These are phyloP conservation scores for Brassica rapa DNA, from an alignment of 345 rosid genomes.

Conservation along the genomic window DNA sequence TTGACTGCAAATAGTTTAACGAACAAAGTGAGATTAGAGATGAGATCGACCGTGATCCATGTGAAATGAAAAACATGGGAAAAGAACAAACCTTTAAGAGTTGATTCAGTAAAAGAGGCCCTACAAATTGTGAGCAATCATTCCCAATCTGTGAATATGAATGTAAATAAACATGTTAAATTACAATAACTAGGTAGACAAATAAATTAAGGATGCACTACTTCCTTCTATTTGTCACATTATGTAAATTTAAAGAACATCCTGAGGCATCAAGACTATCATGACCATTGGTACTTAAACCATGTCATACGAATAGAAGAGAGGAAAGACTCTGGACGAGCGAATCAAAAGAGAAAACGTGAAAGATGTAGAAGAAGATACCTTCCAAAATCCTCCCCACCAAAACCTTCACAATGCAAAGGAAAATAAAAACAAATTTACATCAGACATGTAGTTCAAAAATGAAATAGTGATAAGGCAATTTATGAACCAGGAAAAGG, in stretches of 20 bases:
- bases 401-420: conserved; percentile 68
- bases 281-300: too few species aligned
- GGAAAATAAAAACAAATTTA: conserved; percentile 10
- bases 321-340: conserved; percentile 10
- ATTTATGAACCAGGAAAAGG: conserved; percentile 1
- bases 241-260: conserved; percentile 7
- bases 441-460: conserved; percentile 15
- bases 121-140: conserved; percentile 92
- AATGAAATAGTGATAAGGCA: neutral
- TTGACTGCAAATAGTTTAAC: conserved; percentile 66
- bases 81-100: conserved; percentile 73
- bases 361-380: conserved; percentile 36
- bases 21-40: conserved; percentile 22
- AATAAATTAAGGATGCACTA: neutral
- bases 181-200: too few species aligned
- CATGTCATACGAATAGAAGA: neutral
- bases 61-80: conserved; percentile 3
- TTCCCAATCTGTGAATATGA: conserved; percentile 45
- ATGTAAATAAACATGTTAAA: too few species aligned
- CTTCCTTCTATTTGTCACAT: conserved; percentile 10
- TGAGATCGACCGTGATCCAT: conserved; percentile 12
- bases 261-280: neutral
- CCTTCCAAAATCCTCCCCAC: conserved; percentile 99
- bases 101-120: conserved; percentile 82
- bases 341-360: neutral